Base-by-base conservation (phyloP, 305 asterid genomes). In the Andrographis paniculata region DNA sequence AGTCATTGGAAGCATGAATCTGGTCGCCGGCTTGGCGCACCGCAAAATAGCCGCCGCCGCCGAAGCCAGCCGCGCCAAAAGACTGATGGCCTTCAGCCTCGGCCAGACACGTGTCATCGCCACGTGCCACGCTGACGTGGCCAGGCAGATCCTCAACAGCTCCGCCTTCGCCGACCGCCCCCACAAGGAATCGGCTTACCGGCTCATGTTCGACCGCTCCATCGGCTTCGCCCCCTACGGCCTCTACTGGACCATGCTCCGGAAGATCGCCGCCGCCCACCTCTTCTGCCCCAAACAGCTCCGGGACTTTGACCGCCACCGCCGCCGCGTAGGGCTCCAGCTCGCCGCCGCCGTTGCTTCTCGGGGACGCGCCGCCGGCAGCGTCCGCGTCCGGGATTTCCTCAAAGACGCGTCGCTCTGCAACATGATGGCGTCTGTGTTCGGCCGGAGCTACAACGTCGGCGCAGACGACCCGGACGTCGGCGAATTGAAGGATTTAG, bases 191-290 rank as follows among this genome's bases (percentile, higher is more conserved):
- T 75, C 95, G 2, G 95, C 95, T 0, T 72, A 84, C 61, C 50
- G 60, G 14, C 58, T 84, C 20, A 77, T 84, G 93, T 84, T 84
- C 72, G 70, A 59, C 60, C 65, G 88, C 46, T 79, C 95, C 5
- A 80, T 84, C 19, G 95, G 95, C 0, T 84, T 84, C 49, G 86
- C 95, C 0, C 86, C 95, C 0, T 77, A 84, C 28, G 95, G 92
- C 1, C 67, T 65, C 5, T 80, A 75, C 70, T 84, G 95, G 95
- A 60, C 76, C 1, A 64, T 87, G 15, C 80, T 84, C 1, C 58
- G 95, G 2, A 73, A 64, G 50, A 76, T 84, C 21, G 78, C 93
- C 0, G 38, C 84, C 7, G 61, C 73, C 0, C 93, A 84, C 47
- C 73, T 84, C 16, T 84, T 84, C 56, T 73, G 72, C 52, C 88